Evolutionary conservation across 2,329 filamentous ascomycete species (phyloP).

Genomic region (Lachnellula subtilissima): DNA sequence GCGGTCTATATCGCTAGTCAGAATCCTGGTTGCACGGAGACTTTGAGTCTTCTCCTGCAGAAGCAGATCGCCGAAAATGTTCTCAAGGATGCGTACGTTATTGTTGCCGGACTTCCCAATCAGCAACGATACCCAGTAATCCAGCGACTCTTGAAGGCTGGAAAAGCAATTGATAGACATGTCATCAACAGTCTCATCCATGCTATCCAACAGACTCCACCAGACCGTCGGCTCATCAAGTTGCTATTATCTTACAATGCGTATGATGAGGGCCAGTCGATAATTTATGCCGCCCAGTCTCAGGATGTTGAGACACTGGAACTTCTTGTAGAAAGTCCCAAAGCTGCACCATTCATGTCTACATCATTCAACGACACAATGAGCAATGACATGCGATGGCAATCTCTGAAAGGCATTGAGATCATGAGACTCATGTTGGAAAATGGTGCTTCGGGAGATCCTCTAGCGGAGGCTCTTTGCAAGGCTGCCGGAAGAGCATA

Average conservation of each 20-base stretch:
- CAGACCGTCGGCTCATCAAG: constrained; percentile 35
- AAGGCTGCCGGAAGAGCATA: constrained; percentile 39
- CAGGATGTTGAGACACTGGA: constrained; percentile 11
- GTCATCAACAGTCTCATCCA: constrained; percentile 9
- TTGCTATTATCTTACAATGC: constrained; percentile 47
- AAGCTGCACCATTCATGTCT: constrained; percentile 28
- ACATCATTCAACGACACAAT: constrained; percentile 45
- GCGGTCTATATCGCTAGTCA: constrained; percentile 10
- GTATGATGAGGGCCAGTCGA: constrained; percentile 47
- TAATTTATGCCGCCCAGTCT: constrained; percentile 28
- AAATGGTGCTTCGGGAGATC: constrained; percentile 46
- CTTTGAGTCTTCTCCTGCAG: constrained; percentile 7
- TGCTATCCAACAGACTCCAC: constrained; percentile 6
- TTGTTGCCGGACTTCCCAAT: constrained; percentile 3
- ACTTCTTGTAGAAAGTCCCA: constrained; percentile 14
- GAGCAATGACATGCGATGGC: constrained; percentile 45
- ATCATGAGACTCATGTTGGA: constrained; percentile 44
- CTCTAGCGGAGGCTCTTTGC: constrained; percentile 49
- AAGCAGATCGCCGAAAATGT: constrained; percentile 2
- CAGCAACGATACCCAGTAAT: constrained; percentile 9
- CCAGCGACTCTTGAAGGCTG: constrained; percentile 11
- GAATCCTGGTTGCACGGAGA: constrained; percentile 4
- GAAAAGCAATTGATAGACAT: constrained; percentile 12
- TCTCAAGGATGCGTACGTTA: constrained; percentile 9
- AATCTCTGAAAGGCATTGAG: constrained; percentile 32